Evolutionary conservation across 352 stramenopile species (phyloP), one percentile per base, ranked within the genome.

Genomic region (Hyaloperonospora brassicae): DNA sequence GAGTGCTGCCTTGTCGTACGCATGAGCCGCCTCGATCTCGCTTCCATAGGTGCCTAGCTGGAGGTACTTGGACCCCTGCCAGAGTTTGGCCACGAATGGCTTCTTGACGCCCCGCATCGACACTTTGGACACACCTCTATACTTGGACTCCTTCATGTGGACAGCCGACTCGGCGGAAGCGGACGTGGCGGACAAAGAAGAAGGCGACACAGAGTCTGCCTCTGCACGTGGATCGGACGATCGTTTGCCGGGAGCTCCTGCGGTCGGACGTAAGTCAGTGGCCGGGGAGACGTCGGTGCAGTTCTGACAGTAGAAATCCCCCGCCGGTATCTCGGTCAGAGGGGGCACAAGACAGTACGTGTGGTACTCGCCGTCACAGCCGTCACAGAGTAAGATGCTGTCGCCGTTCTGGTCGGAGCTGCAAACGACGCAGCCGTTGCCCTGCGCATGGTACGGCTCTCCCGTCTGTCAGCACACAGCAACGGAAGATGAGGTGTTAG

Each of bases 361-460:
- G 69, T 93, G 83, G 64, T 91, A 93, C 70, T 93, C 83, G n/a
- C 67, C 80, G 50, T 89, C 78, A 59, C 83, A 93, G 62, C 82
- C 79, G 52, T 93, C 83, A 34, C 83, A 93, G 8, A 93, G 72
- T 46, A 93, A 45, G 52, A 93, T 93, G 54, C 77, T 84, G 64
- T 87, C 77, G 22, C 73, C 80, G 59, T 90, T 76, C 57, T 87
- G 76, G 66, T 88, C 73, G 25, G 72, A 56, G 4, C 83, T 69
- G 52, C 83, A 93, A 25, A 86, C 68, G 24, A 78, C 69, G 57
- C 83, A 93, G 47, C 80, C 77, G 41, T 75, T 70, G 59, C 57
- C 66, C 13, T 72, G 72, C 1, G 50, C 24, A 40, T 78, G 66
- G 8, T 34, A 34, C 22, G 62, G 59, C 9, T 53, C 55, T 41